Evolutionary conservation across 192 early-diverging fungal genomes (phyloP).

Genomic region (Umbelopsis sp.): DNA sequence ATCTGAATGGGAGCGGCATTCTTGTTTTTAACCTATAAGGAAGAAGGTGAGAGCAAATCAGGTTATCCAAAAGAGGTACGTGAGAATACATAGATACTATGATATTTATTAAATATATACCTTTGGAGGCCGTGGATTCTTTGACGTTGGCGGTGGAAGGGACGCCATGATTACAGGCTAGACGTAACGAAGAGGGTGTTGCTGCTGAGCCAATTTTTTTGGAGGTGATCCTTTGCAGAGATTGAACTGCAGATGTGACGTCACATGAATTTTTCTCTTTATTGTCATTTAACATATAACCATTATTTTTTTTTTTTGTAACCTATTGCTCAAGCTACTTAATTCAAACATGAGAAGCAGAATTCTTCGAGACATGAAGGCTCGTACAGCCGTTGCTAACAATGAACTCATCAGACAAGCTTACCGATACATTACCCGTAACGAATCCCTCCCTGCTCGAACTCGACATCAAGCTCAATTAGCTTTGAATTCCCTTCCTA

Average conservation of each 20-base stretch:
- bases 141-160: constrained; percentile 12
- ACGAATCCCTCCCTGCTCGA: constrained; percentile 71
- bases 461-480: constrained; percentile 79
- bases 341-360: constrained; percentile 41
- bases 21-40: constrained; percentile 91
- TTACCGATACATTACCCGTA: constrained; percentile 75
- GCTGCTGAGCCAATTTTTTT: not conserved
- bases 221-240: too few species aligned
- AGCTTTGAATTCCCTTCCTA: constrained; percentile 66
- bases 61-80: too few species aligned
- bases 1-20: constrained; percentile 97
- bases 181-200: not conserved
- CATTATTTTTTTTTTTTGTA: constrained; percentile 7
- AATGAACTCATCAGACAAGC: constrained; percentile 75
- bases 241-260: not conserved
- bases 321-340: too few species aligned
- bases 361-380: constrained; percentile 73
- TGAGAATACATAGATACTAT: not conserved
- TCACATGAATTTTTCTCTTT: not conserved
- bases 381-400: constrained; percentile 63
- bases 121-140: constrained; percentile 41
- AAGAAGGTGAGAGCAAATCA: too few species aligned
- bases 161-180: constrained; percentile 2
- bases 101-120: not conserved
- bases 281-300: not conserved